Evolutionary conservation across 1,284 basidiomycete species (phyloP).

Genomic region (Agroathelia rolfsii): DNA sequence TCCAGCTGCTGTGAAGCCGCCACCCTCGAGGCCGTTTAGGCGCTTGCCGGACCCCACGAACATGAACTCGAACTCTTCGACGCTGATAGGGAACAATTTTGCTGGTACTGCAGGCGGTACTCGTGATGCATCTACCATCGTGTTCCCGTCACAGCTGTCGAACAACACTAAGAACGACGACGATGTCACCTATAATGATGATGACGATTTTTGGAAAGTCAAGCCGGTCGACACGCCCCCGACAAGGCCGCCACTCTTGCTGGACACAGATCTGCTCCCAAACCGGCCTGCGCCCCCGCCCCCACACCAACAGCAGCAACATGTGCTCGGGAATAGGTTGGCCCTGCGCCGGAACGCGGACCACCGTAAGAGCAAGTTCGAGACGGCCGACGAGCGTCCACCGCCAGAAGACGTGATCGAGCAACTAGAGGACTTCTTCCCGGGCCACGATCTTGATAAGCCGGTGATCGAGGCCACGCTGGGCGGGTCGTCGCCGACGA

Average conservation of each 20-base stretch:
- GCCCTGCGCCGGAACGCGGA: no score
- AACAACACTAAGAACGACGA: no score
- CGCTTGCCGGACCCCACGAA: no score
- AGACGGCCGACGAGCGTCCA: constrained; percentile 81
- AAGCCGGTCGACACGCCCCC: constrained; percentile 19
- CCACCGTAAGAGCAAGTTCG: constrained; percentile 48
- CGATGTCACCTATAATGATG: constrained; percentile 25
- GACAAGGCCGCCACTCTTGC: constrained; percentile 27
- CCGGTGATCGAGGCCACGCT: constrained; percentile 84
- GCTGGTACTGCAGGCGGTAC: no score
- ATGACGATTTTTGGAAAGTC: constrained; percentile 26
- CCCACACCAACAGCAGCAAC: constrained; percentile 16
- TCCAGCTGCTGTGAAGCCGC: no score
- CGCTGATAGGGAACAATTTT: no score
- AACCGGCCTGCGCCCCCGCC: constrained; percentile 13
- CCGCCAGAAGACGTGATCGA: constrained; percentile 92
- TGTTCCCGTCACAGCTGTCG: no score
- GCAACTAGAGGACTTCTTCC: constrained; percentile 91
- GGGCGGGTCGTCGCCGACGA: constrained; percentile 69
- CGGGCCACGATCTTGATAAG: constrained; percentile 91
- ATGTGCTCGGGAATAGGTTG: no score
- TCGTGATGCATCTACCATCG: no score
- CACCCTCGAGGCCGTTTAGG: no score
- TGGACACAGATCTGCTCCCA: constrained; percentile 15
- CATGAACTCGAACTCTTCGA: no score